Evolutionary conservation across 352 stramenopile genomes (phyloP).

Genomic region (Globisporangium echinulatum): DNA sequence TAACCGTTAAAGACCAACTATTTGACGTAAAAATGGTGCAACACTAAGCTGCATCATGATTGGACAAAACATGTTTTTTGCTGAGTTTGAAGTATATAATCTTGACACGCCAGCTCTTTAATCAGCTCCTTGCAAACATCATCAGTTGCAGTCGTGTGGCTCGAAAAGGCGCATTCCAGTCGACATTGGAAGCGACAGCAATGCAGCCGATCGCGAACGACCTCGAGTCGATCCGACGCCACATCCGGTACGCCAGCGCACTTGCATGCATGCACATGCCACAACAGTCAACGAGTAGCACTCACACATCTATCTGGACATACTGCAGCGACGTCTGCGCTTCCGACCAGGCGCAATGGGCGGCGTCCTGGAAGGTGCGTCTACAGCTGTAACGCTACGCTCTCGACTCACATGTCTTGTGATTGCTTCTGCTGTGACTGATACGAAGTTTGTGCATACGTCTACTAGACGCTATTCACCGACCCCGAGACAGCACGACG

Average conservation of each 20-base stretch:
- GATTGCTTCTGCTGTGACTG: not conserved
- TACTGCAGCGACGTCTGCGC: slow-evolving; percentile 24
- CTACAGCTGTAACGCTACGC: not conserved
- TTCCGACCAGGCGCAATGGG: slow-evolving; percentile 33
- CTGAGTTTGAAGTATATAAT: no score
- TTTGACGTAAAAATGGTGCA: no score
- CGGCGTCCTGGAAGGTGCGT: slow-evolving; percentile 27
- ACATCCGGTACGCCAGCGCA: slow-evolving; percentile 20
- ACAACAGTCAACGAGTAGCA: no score
- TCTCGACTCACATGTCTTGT: not conserved
- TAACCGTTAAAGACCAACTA: no score
- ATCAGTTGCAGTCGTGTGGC: no score
- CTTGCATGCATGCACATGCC: not conserved
- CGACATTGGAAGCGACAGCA: no score
- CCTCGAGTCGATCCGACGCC: slow-evolving; percentile 14
- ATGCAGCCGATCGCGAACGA: not conserved
- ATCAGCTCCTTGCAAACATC: no score
- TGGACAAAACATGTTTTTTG: no score
- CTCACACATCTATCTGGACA: not conserved
- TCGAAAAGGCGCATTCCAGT: not conserved
- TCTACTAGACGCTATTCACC: slow-evolving; percentile 22
- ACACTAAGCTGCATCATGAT: no score
- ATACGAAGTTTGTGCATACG: not conserved
- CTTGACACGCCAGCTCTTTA: no score
- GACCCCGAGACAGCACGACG: slow-evolving; percentile 22